A percentile compares a stretch with the other conserved stretches of the same genome.
phyloP scores from a whole-genome alignment of 108 stramenopile genomes.

The Cyclotella atomus region DNA sequence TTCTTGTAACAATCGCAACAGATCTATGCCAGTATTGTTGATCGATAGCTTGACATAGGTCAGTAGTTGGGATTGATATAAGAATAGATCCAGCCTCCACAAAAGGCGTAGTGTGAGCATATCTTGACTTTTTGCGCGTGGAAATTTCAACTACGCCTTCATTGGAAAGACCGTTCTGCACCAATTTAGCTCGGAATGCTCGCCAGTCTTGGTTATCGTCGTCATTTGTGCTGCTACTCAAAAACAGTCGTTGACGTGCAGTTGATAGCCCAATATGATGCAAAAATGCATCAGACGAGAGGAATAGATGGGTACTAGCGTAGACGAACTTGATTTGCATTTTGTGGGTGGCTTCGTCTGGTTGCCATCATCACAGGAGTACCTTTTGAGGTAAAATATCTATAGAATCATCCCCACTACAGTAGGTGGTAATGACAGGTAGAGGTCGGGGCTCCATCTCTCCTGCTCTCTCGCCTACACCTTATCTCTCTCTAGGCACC shows the following conservation, averaged over 20 bases:
- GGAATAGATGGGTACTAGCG: too few relatives aligned
- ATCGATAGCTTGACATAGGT: constrained; percentile 40
- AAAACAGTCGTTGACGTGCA: too few relatives aligned
- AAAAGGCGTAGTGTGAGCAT: constrained; percentile 35
- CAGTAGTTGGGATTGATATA: constrained; percentile 32
- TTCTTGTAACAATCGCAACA: constrained; percentile 29
- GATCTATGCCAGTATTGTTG: constrained; percentile 45
- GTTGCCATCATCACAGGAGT: too few relatives aligned
- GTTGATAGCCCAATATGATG: too few relatives aligned
- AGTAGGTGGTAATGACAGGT: too few relatives aligned
- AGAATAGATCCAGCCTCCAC: constrained; percentile 37
- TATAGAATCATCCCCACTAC: too few relatives aligned
- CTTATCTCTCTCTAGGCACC: too few relatives aligned
- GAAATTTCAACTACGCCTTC: not conserved
- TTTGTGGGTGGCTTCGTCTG: not conserved
- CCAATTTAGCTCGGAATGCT: constrained; percentile 39
- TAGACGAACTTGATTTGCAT: not conserved
- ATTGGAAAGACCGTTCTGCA: constrained; percentile 38
- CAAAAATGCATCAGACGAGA: not conserved
- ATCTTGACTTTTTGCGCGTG: not conserved
- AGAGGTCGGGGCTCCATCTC: too few relatives aligned
- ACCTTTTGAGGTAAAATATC: too few relatives aligned
- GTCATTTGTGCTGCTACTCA: constrained; percentile 19
- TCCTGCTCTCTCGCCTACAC: too few relatives aligned
- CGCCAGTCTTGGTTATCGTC: constrained; percentile 38